These are phyloP conservation scores for Fusarium camptoceras DNA, from an alignment of 2,329 filamentous ascomycete genomes.

Conservation along the genomic window DNA sequence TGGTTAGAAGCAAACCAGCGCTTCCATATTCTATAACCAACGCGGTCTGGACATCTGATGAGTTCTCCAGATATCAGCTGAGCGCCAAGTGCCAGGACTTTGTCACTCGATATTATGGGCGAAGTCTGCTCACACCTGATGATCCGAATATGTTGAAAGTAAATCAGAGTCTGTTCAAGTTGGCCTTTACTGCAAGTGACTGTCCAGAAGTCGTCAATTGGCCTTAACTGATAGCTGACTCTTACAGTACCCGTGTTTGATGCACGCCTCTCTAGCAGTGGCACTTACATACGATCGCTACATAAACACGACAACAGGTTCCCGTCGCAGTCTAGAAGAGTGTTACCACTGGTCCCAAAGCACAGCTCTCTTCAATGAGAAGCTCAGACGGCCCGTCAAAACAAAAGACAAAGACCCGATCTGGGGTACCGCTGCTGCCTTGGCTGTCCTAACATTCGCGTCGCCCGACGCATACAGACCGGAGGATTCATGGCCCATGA, in stretches of 20 bases:
- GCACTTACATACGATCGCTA: constrained; percentile 56
- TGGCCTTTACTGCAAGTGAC: constrained; percentile 54
- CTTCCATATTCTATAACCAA: constrained; percentile 44
- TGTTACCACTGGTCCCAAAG: constrained; percentile 58
- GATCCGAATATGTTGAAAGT: constrained; percentile 54
- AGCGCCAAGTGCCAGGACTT: constrained; percentile 57
- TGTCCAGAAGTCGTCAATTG: accelerated
- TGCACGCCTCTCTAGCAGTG: constrained; percentile 60
- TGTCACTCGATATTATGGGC: constrained; percentile 54
- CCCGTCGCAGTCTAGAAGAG: constrained; percentile 52
- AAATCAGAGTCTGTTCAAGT: constrained; percentile 53
- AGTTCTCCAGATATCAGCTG: constrained; percentile 50
- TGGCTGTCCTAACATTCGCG: constrained; percentile 56
- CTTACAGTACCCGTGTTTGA: constrained; percentile 55
- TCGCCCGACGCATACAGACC: constrained; percentile 51
- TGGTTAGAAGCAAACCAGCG: constrained; percentile 26
- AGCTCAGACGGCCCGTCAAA: constrained; percentile 51
- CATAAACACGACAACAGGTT: constrained; percentile 38
- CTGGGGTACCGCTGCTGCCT: constrained; percentile 59
- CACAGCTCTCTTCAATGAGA: constrained; percentile 55
- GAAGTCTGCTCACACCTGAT: constrained; percentile 53
- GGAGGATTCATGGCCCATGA: constrained; percentile 53
- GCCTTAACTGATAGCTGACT: background rate
- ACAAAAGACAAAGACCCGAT: constrained; percentile 57
- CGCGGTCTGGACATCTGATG: constrained; percentile 52